phyloP scores from a whole-genome alignment of 192 early-diverging fungal genomes.

The Ambispora gerdemannii region DNA sequence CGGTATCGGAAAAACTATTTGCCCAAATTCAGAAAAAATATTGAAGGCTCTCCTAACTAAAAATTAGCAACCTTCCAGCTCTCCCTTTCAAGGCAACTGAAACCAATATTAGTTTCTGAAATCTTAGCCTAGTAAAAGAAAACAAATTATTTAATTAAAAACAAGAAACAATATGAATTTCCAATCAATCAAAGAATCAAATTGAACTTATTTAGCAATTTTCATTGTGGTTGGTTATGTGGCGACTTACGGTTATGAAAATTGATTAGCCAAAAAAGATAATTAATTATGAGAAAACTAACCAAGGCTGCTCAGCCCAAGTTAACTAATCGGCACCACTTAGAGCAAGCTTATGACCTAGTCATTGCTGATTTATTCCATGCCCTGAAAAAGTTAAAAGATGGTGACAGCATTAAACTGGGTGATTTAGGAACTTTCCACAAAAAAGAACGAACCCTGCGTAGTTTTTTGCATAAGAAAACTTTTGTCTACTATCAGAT shows the following conservation, averaged over 20 bases:
- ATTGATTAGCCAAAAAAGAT: too few relatives aligned
- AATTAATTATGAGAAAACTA: too few relatives aligned
- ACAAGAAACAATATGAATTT: neutral
- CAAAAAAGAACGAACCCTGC: neutral
- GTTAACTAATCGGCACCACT: neutral
- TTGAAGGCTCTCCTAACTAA: slow-evolving; percentile 14
- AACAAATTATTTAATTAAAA: slow-evolving; percentile 12
- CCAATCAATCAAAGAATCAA: too few relatives aligned
- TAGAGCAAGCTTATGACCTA: slow-evolving; percentile 2
- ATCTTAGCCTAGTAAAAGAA: slow-evolving; percentile 11
- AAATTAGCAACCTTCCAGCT: slow-evolving; percentile 17
- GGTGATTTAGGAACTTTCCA: neutral
- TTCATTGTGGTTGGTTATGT: too few relatives aligned
- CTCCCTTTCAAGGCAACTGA: slow-evolving; percentile 5
- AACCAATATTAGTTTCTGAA: neutral
- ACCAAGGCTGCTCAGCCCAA: neutral
- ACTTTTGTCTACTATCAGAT: slow-evolving; percentile 2
- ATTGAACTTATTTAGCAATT: too few relatives aligned
- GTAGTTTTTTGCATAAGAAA: neutral
- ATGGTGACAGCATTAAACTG: neutral
- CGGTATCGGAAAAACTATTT: neutral
- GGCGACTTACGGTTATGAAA: too few relatives aligned
- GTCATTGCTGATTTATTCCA: neutral
- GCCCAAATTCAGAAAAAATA: slow-evolving; percentile 6
- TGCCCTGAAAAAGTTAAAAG: neutral